Evolutionary conservation across 306 rosid species (phyloP), one percentile per base, ranked within the genome.

Genomic region (Inga leiocalycina): DNA sequence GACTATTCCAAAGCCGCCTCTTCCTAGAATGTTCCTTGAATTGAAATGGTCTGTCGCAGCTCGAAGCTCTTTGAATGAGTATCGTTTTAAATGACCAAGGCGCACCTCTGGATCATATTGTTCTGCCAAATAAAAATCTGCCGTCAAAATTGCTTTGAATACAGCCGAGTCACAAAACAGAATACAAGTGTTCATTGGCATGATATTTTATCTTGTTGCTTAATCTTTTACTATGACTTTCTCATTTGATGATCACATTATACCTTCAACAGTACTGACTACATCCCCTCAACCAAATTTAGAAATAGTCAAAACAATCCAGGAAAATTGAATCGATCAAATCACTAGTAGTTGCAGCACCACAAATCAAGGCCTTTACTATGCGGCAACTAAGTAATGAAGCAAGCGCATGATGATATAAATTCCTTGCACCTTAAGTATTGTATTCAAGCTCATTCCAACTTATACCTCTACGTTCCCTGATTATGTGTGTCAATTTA

Each of bases 1-100:
- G 49, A 97, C 99, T 86, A 97, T 97, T 66, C 99, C 99, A 88
- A 97, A 97, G 14, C 99, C 98, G 57, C 99, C 99, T 87, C 97
- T 92, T 79, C 99, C 99, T 4, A 97, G 88, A 81, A 97, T 92
- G 78, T 97, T 91, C 90, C 91, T 94, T n/a, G 99, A 79, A 89
- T 88, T 92, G 87, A 97, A 97, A 88, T 97, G 97, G 81, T 92
- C 99, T 0, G 99, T 94, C 19, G 99, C 98, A n/a, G 94, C 83
- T 77, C 99, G 86, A 34, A 97, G 98, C 87, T 97, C 99, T 86
- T 94, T 97, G 84, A 94, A 97, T 19, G 99, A 56, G 86, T 84
- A 97, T 89, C 99, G 87, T 88, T 84, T 94, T 83, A 97, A 83
- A 87, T 97, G 99, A 71, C 99, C 99, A 66, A 97, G 92, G 71